Percentiles rank a stretch among this genome's conserved stretches.
phyloP scores from a whole-genome alignment of 345 rosid species.

The Leavenworthia alabamica region DNA sequence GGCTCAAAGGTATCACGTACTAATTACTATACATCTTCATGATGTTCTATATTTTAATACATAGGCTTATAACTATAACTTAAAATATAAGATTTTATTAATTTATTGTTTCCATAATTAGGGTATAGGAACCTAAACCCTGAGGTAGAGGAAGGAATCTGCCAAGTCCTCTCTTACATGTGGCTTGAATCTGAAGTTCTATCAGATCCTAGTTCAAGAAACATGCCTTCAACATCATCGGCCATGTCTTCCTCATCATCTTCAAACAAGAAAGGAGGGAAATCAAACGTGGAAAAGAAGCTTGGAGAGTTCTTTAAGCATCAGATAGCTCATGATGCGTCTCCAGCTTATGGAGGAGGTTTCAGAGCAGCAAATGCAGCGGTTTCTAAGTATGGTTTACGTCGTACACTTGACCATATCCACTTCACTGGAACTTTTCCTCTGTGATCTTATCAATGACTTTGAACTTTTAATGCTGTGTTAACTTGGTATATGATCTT shows the following conservation, averaged over 20 bases:
- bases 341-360: conserved; percentile 85
- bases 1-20: conserved; percentile 88
- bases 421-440: conserved; percentile 61
- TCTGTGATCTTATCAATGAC: conserved; percentile 32
- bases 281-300: conserved; percentile 57
- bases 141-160: conserved; percentile 95
- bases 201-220: conserved; percentile 40
- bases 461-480: not conserved
- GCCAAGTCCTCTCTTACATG: conserved; percentile 86
- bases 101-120: not conserved
- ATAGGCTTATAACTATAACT: no score
- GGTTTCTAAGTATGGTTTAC: conserved; percentile 66
- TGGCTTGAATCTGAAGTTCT: conserved; percentile 96
- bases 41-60: not conserved
- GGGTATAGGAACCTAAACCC: conserved; percentile 80
- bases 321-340: conserved; percentile 81
- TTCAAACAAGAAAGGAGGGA: conserved; percentile 66
- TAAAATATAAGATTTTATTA: not conserved
- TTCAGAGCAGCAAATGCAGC: conserved; percentile 82
- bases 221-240: conserved; percentile 39
- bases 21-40: conserved; percentile 8
- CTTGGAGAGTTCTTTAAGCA: conserved; percentile 83
- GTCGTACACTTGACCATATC: conserved; percentile 66
- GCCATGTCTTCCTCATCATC: conserved; percentile 46
- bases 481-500: not conserved